A percentile compares a stretch with the other conserved stretches of the same genome.
Evolutionary conservation across 2,329 filamentous ascomycete species (phyloP).

Genomic region (Aspergillus ruber): DNA sequence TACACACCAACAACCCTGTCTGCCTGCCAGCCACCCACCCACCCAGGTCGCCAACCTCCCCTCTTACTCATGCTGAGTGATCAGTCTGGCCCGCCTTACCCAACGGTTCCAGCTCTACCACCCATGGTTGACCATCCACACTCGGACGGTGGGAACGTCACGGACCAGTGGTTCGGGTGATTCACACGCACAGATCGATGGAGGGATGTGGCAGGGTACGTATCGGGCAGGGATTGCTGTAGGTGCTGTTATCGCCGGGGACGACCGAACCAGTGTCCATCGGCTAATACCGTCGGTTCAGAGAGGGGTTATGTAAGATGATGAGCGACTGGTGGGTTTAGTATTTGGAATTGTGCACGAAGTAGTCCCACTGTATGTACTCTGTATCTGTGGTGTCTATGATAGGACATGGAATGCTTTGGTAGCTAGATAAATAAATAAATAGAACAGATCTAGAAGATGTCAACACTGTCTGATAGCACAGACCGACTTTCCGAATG

Average conservation of each 20-base stretch:
- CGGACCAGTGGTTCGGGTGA: not conserved
- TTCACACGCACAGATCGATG: not conserved
- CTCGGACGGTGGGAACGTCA: not conserved
- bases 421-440: not conserved
- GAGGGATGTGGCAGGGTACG: not conserved
- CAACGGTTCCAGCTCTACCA: not conserved
- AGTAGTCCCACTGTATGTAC: too few species aligned
- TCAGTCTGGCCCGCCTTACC: not conserved
- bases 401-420: not conserved
- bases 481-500: too few species aligned
- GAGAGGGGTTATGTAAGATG: too few species aligned
- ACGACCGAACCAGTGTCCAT: not conserved
- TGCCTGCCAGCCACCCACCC: not conserved
- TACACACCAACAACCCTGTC: not conserved
- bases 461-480: not conserved
- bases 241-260: not conserved
- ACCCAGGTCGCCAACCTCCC: not conserved
- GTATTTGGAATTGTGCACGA: too few species aligned
- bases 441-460: too few species aligned
- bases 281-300: too few species aligned
- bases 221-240: not conserved
- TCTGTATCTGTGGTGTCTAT: not conserved
- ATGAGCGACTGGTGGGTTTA: too few species aligned
- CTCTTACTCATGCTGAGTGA: not conserved
- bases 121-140: not conserved